These are phyloP conservation scores for Gentiana straminea DNA, from an alignment of 257 asterid species.

Conservation along the genomic window DNA sequence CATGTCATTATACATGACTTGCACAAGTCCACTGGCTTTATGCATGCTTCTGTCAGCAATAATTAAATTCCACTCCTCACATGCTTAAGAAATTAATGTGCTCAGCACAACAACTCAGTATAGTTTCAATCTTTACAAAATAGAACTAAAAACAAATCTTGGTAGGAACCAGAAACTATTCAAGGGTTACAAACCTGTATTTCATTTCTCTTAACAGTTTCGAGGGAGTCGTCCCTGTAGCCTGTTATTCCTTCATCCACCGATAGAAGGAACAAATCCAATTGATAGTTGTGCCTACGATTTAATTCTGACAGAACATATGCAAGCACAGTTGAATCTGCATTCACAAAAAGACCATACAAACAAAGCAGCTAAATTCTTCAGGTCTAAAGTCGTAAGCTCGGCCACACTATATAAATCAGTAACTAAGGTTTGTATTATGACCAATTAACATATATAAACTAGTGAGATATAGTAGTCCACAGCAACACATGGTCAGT, in stretches of 20 bases:
- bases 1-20: no score
- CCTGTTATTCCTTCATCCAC: conserved; percentile 98
- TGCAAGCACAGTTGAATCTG: conserved; percentile 98
- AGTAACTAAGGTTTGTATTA: neutral
- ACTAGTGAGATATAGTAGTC: neutral
- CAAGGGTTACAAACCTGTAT: conserved; percentile 45
- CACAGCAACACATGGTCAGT: no score
- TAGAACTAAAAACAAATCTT: conserved; percentile 1
- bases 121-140: neutral
- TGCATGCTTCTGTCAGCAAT: no score
- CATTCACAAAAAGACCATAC: conserved; percentile 1
- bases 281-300: conserved; percentile 70
- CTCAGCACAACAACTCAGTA: neutral
- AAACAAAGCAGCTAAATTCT: neutral
- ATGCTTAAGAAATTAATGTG: no score
- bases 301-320: conserved; percentile 83
- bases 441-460: neutral
- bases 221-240: conserved; percentile 94
- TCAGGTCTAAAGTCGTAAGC: neutral
- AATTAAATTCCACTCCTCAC: no score
- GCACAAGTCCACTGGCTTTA: no score
- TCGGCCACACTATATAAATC: neutral
- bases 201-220: conserved; percentile 96
- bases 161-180: neutral
- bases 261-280: conserved; percentile 89